Evolutionary conservation across 2,329 filamentous ascomycete genomes (phyloP), one percentile per base, ranked within the genome.

Genomic region (Endocalyx cinctus): DNA sequence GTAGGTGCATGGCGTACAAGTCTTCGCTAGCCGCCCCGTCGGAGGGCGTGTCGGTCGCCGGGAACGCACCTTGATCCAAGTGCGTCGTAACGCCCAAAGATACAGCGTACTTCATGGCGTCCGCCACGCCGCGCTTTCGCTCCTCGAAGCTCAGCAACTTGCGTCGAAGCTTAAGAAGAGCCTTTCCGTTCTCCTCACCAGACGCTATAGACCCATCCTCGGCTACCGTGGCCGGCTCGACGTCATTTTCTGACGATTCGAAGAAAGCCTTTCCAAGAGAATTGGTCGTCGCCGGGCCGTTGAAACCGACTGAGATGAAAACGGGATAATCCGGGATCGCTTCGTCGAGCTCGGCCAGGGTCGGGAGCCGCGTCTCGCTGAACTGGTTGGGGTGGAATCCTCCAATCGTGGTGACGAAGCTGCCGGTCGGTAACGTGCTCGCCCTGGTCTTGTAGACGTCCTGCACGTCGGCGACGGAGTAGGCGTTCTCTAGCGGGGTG

Each of bases 381-480:
- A 55, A 52, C 13, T 55, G 51, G 26, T 50, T 53, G 2, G 45
- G 42, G 15, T 47, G 37, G 35, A 55, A 55, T 4, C 51, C 51
- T 27, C 51, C 51, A 17, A 55, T 53, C 12, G 50, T 53, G 10
- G 51, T 55, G 27, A 55, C 40, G 35, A 51, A 52, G 19, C 27
- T 36, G 12, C 42, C 42, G 5, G 26, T 16, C 5, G 50, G 43
- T 8, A 48, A 32, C 10, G 13, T 30, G 6, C 25, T 17, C 6
- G 40, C 46, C 5, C 49, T 45, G 4, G 35, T 28, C 8, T 22
- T 17, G 23, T 46, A 48, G 0, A 39, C 45, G 7, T 23, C 25
- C 30, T 46, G 48, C n/a, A 51, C 48, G 26, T 52, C 46, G 12
- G 46, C 38, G 22, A 55, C 35, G 14, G 46, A 50, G 29, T 44